phyloP scores from a whole-genome alignment of 73 alveolate genomes.

The Paramecium biaurelia region DNA sequence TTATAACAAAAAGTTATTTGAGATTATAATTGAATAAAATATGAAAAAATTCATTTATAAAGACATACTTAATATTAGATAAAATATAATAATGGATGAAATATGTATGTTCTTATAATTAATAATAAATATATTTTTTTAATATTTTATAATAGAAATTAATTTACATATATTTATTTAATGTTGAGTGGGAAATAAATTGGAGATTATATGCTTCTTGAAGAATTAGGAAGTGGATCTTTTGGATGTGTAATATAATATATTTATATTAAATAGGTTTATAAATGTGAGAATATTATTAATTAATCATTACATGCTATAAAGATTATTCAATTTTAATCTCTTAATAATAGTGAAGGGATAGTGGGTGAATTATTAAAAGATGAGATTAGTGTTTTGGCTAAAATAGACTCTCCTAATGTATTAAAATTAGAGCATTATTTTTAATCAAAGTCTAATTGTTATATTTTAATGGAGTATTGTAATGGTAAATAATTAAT shows the following conservation, averaged over 20 bases:
- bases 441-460: background rate
- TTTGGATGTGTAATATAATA: background rate
- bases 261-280: background rate
- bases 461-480: slow-evolving; percentile 21
- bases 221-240: background rate
- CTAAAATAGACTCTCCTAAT: background rate
- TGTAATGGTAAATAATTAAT: background rate
- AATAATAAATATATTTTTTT: no score
- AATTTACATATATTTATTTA: background rate
- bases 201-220: background rate
- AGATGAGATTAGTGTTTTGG: background rate
- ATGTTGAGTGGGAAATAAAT: background rate
- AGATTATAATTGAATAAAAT: background rate
- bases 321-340: background rate
- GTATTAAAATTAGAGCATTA: background rate
- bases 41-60: background rate
- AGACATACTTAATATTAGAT: no score
- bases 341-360: background rate
- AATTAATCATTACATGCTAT: background rate
- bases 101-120: no score
- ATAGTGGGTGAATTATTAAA: background rate
- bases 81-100: no score
- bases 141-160: background rate
- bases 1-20: background rate
- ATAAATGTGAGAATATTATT: background rate